A percentile compares a stretch with the other conserved stretches of the same genome.
Evolutionary conservation across 1,284 basidiomycete genomes (phyloP).

Genomic region (Fomitopsis betulina): DNA sequence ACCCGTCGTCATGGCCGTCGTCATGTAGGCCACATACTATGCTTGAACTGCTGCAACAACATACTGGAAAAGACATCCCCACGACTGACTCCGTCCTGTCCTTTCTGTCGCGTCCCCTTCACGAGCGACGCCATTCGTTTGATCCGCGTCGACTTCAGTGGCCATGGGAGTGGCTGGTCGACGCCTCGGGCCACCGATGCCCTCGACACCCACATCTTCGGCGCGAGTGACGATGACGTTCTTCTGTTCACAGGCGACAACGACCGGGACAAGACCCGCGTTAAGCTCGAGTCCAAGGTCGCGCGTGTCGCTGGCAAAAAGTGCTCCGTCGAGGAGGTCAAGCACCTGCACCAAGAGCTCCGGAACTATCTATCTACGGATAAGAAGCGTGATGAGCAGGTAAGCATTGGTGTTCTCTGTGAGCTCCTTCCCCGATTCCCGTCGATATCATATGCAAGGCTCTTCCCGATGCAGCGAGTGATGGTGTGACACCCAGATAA

Average conservation of each 20-base stretch:
- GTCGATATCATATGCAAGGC: background rate
- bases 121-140: constrained; percentile 58
- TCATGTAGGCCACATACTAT: constrained; percentile 67
- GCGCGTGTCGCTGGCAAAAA: constrained; percentile 76
- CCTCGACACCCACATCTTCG: constrained; percentile 26
- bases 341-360: constrained; percentile 66
- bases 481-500: background rate
- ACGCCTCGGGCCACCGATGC: constrained; percentile 52
- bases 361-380: constrained; percentile 64
- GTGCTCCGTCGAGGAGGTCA: constrained; percentile 79
- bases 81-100: constrained; percentile 63
- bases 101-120: constrained; percentile 76
- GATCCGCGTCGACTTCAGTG: constrained; percentile 67
- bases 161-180: constrained; percentile 49
- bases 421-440: constrained; percentile 3
- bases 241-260: constrained; percentile 39
- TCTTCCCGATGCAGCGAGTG: background rate
- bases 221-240: constrained; percentile 38
- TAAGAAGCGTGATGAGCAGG: constrained; percentile 54
- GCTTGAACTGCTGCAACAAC: constrained; percentile 66
- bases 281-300: constrained; percentile 66
- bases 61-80: constrained; percentile 75
- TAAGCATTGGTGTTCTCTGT: constrained; percentile 25
- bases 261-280: constrained; percentile 48
- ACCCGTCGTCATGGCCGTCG: constrained; percentile 11